phyloP scores from a whole-genome alignment of 352 stramenopile genomes.

The Discostella stelligera region DNA sequence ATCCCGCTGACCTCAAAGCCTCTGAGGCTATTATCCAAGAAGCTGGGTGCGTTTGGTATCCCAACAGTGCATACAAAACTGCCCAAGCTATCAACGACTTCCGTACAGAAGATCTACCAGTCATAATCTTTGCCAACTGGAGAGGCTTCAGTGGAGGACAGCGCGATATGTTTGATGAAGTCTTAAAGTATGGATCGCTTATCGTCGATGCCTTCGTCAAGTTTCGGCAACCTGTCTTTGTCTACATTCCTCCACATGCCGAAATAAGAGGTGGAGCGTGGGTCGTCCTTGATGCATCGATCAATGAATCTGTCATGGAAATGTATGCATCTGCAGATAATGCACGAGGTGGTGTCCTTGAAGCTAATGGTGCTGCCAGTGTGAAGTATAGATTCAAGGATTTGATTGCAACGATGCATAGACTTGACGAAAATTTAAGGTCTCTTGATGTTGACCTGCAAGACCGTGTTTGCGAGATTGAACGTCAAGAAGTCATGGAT shows the following conservation, averaged over 20 bases:
- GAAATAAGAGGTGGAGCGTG: conserved; percentile 98
- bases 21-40: conserved; percentile 91
- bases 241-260: conserved; percentile 99
- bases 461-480: conserved; percentile 67
- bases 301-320: conserved; percentile 99
- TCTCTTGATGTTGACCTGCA: conserved; percentile 84
- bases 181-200: conserved; percentile 99
- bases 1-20: conserved; percentile 94
- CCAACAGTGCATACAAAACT: conserved; percentile 99
- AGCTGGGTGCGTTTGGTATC: conserved; percentile 99
- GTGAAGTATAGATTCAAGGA: conserved; percentile 99
- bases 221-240: conserved; percentile 99
- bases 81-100: conserved; percentile 99
- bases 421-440: conserved; percentile 92
- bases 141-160: conserved; percentile 98
- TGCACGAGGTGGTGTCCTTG: conserved; percentile 95
- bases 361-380: conserved; percentile 95
- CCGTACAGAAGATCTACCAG: conserved; percentile 96
- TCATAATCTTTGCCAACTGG: conserved; percentile 99
- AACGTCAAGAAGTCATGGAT: conserved; percentile 70
- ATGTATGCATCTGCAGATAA: conserved; percentile 95
- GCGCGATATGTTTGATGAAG: conserved; percentile 99
- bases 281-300: conserved; percentile 99
- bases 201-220: conserved; percentile 99
- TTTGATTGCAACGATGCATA: conserved; percentile 94